These are phyloP conservation scores for Xylaria castorea DNA, from an alignment of 495 filamentous ascomycete genomes.

Conservation along the genomic window DNA sequence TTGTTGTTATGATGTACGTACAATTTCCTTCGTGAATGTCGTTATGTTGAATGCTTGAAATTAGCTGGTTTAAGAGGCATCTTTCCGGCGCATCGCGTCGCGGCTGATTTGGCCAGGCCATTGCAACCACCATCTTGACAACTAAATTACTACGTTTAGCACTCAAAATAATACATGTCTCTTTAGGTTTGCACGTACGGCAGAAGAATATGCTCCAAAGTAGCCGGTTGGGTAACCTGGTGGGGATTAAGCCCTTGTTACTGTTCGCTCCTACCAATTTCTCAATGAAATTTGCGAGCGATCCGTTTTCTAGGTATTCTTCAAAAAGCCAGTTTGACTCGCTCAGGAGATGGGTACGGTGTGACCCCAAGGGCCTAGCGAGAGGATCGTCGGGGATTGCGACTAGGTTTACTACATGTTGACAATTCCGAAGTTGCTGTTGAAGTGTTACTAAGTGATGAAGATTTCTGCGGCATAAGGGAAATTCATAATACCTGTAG, in stretches of 20 bases:
- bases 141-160: not conserved
- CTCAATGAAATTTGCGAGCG: not conserved
- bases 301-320: not conserved
- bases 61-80: not conserved
- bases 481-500: not conserved
- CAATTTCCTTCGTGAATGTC: not conserved
- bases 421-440: not conserved
- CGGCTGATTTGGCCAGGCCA: not conserved
- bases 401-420: not conserved
- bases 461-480: not conserved
- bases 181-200: not conserved
- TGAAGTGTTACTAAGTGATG: not conserved
- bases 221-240: not conserved
- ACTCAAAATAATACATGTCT: not conserved
- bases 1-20: not conserved
- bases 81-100: not conserved
- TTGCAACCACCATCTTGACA: not conserved
- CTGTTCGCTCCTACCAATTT: not conserved
- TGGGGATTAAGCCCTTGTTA: not conserved
- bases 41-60: not conserved
- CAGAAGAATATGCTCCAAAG: conserved; percentile 3
- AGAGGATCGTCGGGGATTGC: not conserved
- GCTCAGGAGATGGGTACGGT: not conserved
- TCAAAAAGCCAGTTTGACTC: not conserved
- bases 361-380: not conserved